phyloP scores from a whole-genome alignment of 805 yeast species.

The Saccharomycodes ludwigii region DNA sequence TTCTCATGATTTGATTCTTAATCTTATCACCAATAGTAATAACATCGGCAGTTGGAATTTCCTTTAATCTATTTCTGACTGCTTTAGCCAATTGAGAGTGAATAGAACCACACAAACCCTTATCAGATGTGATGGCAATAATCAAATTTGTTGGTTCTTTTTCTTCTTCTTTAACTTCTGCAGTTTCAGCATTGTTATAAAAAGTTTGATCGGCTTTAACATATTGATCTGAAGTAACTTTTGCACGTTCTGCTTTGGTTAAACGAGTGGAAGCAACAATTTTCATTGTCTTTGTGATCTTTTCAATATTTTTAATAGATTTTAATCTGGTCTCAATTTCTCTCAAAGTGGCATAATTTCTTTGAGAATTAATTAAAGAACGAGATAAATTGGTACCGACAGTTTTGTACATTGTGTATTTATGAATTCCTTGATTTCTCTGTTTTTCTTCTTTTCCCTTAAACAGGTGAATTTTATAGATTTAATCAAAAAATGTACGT shows the following conservation, averaged over 20 bases:
- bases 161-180: constrained; percentile 33
- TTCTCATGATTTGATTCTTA: constrained; percentile 79
- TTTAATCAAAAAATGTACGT: too few species aligned
- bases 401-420: constrained; percentile 19
- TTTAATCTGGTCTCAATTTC: constrained; percentile 97
- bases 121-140: constrained; percentile 88
- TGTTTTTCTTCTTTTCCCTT: too few species aligned
- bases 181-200: constrained; percentile 71
- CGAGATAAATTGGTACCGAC: constrained; percentile 22
- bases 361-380: constrained; percentile 21
- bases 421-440: too few species aligned
- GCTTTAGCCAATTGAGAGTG: constrained; percentile 91
- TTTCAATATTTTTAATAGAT: constrained; percentile 97
- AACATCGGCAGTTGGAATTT: constrained; percentile 58
- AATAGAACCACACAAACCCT: constrained; percentile 97
- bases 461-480: too few species aligned
- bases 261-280: constrained; percentile 97
- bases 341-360: constrained; percentile 96
- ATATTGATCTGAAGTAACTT: constrained; percentile 77
- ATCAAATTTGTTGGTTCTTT: constrained; percentile 52
- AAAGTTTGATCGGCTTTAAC: constrained; percentile 70
- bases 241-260: constrained; percentile 90
- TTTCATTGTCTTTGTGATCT: constrained; percentile 99
- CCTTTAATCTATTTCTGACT: constrained; percentile 56
- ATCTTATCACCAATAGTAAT: constrained; percentile 92